A percentile compares a stretch with the other conserved stretches of the same genome.
Evolutionary conservation across 495 filamentous ascomycete genomes (phyloP).

Genomic region (Xylaria curta): DNA sequence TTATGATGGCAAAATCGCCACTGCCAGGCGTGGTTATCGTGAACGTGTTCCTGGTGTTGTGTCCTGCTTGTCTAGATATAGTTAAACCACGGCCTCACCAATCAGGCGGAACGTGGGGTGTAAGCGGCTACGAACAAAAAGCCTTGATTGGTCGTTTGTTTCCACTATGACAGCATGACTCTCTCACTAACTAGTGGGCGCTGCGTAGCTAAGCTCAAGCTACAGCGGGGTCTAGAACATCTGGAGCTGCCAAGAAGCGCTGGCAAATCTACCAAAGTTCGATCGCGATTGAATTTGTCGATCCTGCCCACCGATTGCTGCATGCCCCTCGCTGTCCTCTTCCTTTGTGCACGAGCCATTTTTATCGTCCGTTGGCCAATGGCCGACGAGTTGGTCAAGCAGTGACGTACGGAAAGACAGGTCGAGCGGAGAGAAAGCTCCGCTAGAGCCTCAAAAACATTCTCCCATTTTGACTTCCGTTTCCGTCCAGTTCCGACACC

Average conservation of each 20-base stretch:
- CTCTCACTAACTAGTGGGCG: neutral
- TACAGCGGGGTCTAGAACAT: slow-evolving; percentile 16
- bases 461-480: neutral
- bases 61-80: neutral
- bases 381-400: too few relatives aligned
- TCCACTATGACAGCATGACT: slow-evolving; percentile 17
- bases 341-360: neutral
- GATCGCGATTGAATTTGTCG: slow-evolving; percentile 19
- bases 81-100: neutral
- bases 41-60: neutral
- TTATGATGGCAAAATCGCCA: neutral
- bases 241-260: neutral
- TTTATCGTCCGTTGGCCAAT: neutral
- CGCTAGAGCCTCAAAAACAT: slow-evolving; percentile 19
- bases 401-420: neutral
- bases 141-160: neutral
- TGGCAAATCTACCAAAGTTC: neutral
- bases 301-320: slow-evolving; percentile 13
- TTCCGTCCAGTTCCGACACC: neutral
- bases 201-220: slow-evolving; percentile 1
- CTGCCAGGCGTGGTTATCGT: neutral
- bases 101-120: neutral
- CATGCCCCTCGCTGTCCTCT: neutral
- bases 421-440: slow-evolving; percentile 15
- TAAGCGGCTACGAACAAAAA: neutral